Conservation (phyloP, 2,329 filamentous ascomycete species). For the Colletotrichum gigasporum region DNA sequence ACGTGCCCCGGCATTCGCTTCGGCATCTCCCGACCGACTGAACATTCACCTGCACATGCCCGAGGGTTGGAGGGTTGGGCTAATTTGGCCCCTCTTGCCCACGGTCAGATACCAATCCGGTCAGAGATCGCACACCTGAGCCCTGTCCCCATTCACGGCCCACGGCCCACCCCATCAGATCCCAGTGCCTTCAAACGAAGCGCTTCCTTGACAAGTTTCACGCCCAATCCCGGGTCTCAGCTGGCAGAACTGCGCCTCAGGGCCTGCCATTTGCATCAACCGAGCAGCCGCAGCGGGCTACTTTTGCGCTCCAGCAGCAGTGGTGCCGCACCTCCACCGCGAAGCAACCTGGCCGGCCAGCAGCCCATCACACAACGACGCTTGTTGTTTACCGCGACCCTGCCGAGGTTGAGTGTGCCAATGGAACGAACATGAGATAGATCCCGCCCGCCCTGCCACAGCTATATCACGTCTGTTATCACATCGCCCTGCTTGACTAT, state of each 20-base stretch:
- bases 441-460: constrained; percentile 9
- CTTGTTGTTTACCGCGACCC: constrained; percentile 7
- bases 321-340: neutral
- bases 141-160: constrained; percentile 26
- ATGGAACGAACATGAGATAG: constrained; percentile 15
- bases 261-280: constrained; percentile 28
- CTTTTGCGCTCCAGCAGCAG: neutral
- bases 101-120: constrained; percentile 43
- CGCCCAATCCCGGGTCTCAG: constrained; percentile 51
- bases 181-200: constrained; percentile 33
- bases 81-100: constrained; percentile 18
- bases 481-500: constrained; percentile 14
- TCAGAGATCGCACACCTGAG: constrained; percentile 39
- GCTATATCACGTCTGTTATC: constrained; percentile 25
- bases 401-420: constrained; percentile 7
- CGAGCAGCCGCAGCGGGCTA: constrained; percentile 5
- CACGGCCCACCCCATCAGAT: constrained; percentile 30
- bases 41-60: constrained; percentile 30
- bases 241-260: constrained; percentile 45
- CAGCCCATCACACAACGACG: neutral
- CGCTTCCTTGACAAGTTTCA: constrained; percentile 48
- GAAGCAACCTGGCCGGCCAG: neutral
- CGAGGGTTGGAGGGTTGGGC: constrained; percentile 12
- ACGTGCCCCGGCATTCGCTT: constrained; percentile 22
- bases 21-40: constrained; percentile 29